These are phyloP conservation scores for Claviceps pazoutovae DNA, from an alignment of 2,329 filamentous ascomycete genomes.

Conservation along the genomic window DNA sequence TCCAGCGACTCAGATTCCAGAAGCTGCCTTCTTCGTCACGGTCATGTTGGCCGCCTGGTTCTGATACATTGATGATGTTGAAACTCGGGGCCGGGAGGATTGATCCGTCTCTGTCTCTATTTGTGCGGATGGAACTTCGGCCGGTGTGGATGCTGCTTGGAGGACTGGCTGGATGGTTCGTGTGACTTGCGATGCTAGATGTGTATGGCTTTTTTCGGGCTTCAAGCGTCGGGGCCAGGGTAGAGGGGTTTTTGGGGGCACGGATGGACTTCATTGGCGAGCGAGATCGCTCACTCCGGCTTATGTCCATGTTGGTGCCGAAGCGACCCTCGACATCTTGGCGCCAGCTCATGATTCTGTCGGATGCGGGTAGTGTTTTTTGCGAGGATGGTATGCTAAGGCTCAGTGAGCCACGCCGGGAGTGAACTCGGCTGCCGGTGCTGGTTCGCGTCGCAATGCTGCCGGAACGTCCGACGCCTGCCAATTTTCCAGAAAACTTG, in stretches of 20 bases:
- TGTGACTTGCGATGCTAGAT: slow-evolving; percentile 13
- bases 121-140: slow-evolving; percentile 12
- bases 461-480: slow-evolving; percentile 39
- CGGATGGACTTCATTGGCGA: slow-evolving; percentile 35
- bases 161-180: slow-evolving; percentile 23
- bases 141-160: slow-evolving; percentile 19
- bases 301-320: slow-evolving; percentile 24
- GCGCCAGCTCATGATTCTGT: slow-evolving; percentile 81
- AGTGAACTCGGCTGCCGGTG: slow-evolving; percentile 31
- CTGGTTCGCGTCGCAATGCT: slow-evolving; percentile 43
- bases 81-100: slow-evolving; percentile 43
- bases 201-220: slow-evolving; percentile 30
- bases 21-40: slow-evolving; percentile 32
- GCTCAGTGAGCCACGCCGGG: slow-evolving; percentile 40
- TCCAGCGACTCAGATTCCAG: slow-evolving; percentile 45
- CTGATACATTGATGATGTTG: slow-evolving; percentile 26
- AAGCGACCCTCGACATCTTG: slow-evolving; percentile 43
- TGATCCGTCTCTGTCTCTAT: slow-evolving; percentile 13
- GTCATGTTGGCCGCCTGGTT: slow-evolving; percentile 22
- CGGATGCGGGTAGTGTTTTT: slow-evolving; percentile 31
- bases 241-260: slow-evolving; percentile 22
- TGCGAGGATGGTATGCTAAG: slow-evolving; percentile 13
- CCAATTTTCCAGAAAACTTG: slow-evolving; percentile 56
- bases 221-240: slow-evolving; percentile 29
- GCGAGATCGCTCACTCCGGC: slow-evolving; percentile 38